Conservation (phyloP, 2,329 filamentous ascomycete genomes). For the Alternaria novae-zelandiae region DNA sequence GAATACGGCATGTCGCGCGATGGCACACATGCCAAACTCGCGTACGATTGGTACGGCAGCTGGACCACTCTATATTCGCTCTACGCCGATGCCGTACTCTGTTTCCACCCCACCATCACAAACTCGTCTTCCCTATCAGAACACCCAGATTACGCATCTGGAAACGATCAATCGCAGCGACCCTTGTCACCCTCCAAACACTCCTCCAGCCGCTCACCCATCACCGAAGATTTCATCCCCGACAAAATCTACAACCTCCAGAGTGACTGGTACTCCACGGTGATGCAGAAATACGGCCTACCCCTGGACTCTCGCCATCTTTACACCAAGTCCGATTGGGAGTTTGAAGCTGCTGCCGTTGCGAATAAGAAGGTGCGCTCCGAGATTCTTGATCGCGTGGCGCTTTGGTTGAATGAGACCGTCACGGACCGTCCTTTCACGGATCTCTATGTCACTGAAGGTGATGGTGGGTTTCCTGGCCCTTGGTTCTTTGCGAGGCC, state of each 20-base stretch:
- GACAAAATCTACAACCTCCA: slow-evolving; percentile 78
- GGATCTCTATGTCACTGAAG: slow-evolving; percentile 83
- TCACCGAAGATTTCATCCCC: slow-evolving; percentile 68
- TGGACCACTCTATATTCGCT: slow-evolving; percentile 89
- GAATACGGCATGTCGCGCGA: slow-evolving; percentile 72
- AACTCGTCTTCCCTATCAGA: slow-evolving; percentile 27
- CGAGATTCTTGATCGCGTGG: slow-evolving; percentile 76
- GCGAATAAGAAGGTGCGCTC: slow-evolving; percentile 70
- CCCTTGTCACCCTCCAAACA: slow-evolving; percentile 23
- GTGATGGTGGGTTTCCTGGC: slow-evolving; percentile 74
- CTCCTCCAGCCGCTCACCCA: slow-evolving; percentile 31
- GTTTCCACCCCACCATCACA: slow-evolving; percentile 71
- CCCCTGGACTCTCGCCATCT: slow-evolving; percentile 82
- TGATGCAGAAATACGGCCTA: slow-evolving; percentile 81
- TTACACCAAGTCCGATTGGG: slow-evolving; percentile 90
- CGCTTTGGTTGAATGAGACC: slow-evolving; percentile 85
- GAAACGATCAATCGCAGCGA: slow-evolving; percentile 19
- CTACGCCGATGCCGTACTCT: slow-evolving; percentile 79
- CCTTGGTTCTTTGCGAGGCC: slow-evolving; percentile 80
- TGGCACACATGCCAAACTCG: slow-evolving; percentile 75
- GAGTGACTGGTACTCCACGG: slow-evolving; percentile 79
- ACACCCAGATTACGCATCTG: slow-evolving; percentile 8
- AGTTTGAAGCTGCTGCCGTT: slow-evolving; percentile 85
- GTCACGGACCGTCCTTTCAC: slow-evolving; percentile 76
- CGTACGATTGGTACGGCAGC: slow-evolving; percentile 80